These are phyloP conservation scores for Psilocybe cubensis DNA, from an alignment of 768 basidiomycete genomes.

Conservation along the genomic window DNA sequence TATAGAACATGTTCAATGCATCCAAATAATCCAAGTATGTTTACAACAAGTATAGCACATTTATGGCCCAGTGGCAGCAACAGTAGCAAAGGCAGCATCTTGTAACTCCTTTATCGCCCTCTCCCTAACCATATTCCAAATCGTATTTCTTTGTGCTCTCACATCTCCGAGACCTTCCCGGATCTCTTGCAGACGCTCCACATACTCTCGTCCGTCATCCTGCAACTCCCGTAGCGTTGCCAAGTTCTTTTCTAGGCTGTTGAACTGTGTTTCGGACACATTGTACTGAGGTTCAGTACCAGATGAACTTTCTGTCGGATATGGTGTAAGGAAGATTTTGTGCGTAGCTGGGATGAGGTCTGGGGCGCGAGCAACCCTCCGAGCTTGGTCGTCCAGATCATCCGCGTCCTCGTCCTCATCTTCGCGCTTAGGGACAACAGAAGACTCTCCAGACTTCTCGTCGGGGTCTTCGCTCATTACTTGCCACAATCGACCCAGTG, in stretches of 20 bases:
- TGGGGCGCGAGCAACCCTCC: slow-evolving; percentile 59
- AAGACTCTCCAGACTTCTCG: slow-evolving; percentile 33
- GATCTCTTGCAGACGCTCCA: slow-evolving; percentile 83
- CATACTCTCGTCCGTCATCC: slow-evolving; percentile 87
- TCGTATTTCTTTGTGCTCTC: slow-evolving; percentile 65
- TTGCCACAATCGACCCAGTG: slow-evolving; percentile 82
- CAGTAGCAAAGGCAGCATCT: slow-evolving; percentile 54
- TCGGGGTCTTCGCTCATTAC: slow-evolving; percentile 76
- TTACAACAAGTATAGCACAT: neutral
- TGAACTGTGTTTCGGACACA: slow-evolving; percentile 67
- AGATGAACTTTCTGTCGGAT: slow-evolving; percentile 47
- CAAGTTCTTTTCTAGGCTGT: slow-evolving; percentile 74
- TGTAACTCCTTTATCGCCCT: slow-evolving; percentile 77
- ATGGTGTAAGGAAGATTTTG: slow-evolving; percentile 65
- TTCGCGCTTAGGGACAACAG: slow-evolving; percentile 68
- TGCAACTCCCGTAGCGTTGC: slow-evolving; percentile 77
- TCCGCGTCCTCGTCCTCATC: slow-evolving; percentile 63
- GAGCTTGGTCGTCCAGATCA: slow-evolving; percentile 41
- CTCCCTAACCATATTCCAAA: slow-evolving; percentile 81
- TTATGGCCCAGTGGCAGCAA: slow-evolving; percentile 25
- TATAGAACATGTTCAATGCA: too few species aligned
- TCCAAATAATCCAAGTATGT: neutral
- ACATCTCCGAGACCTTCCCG: slow-evolving; percentile 80
- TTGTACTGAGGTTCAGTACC: slow-evolving; percentile 64
- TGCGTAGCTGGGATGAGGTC: slow-evolving; percentile 68